Base-by-base conservation (phyloP, 345 rosid species). In the Syzygium jambos region DNA sequence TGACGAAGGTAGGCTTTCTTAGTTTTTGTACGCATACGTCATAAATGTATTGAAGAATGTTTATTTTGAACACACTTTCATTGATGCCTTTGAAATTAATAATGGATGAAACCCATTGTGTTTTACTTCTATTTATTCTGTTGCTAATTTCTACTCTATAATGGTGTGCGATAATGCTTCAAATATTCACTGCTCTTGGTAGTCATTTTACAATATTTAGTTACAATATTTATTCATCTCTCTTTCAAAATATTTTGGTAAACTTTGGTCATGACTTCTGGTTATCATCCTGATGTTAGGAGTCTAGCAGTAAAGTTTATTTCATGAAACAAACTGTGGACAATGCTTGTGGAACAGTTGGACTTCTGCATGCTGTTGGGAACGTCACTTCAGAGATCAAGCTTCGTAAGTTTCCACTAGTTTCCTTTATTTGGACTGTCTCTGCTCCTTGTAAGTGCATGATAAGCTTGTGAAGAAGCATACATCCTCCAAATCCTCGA, bases 341-440 rank as follows among this genome's bases (percentile, higher is more conserved):
- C 86, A 98, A 98, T 92, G 99, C 99, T 86, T 98, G 99, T 91
- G 99, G 99, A 92, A 98, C 99, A 52, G 91, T 96, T 87, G 99
- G 98, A 12, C 97, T 96, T 91, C 98, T 98, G 91, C 99, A 98
- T 89, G 95, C 98, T 85, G 89, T 98, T 87, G 99, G 99, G 87
- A 98, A 98, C 91, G 84, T 95, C 83, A 92, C 93, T 85, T 95
- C 99, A 17, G 90, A 93, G 85, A 87, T 96, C 93, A 95, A 95
- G 63, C 95, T 96, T 38, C 34, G 98, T 96, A 90, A 94, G 97
- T 84, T 68, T 51, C 46, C 6, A 7, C 68, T 73, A 86, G 52
- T 86, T 52, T 73, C 80, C 51, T 86, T 77, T 19, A 19, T 25
- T 53, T 52, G 41, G 61, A 84, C 25, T 34, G 43, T 85, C 86